Conservation (phyloP, 495 filamentous ascomycete species). For the Talaromyces liani region DNA sequence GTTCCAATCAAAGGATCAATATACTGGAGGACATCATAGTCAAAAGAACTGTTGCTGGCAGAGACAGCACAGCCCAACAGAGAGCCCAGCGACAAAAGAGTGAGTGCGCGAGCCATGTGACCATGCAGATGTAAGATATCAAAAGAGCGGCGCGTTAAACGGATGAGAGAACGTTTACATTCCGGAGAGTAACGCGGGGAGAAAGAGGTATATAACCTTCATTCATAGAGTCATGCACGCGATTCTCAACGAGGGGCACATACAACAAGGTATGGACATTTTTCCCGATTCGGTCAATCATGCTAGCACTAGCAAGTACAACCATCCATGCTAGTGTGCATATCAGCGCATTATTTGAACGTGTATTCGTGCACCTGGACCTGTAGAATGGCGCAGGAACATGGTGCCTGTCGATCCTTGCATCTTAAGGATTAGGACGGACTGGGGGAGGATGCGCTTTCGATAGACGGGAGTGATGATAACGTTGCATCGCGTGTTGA, state of each 20-base stretch:
- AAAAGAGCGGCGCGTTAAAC: neutral
- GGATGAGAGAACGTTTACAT: neutral
- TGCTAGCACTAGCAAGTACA: neutral
- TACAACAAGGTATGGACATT: neutral
- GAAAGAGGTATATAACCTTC: neutral
- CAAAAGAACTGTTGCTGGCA: constrained; percentile 9
- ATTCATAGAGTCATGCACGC: neutral
- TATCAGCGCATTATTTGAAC: neutral
- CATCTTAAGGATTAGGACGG: constrained; percentile 4
- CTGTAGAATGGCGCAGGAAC: neutral
- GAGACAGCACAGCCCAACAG: neutral
- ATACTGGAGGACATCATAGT: constrained; percentile 41
- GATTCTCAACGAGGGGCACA: neutral
- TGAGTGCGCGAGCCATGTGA: constrained; percentile 7
- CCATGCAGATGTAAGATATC: neutral
- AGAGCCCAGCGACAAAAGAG: constrained; percentile 1
- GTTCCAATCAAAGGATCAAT: constrained; percentile 54
- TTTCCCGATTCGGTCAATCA: neutral
- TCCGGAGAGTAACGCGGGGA: neutral
- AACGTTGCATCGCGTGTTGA: neutral
- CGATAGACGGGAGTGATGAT: neutral
- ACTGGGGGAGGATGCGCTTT: neutral
- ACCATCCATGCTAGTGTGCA: neutral
- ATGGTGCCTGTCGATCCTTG: constrained; percentile 9
- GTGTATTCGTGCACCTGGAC: neutral